Base-by-base conservation (phyloP, 2,329 filamentous ascomycete species). In the Aspergillaceae sp. region DNA sequence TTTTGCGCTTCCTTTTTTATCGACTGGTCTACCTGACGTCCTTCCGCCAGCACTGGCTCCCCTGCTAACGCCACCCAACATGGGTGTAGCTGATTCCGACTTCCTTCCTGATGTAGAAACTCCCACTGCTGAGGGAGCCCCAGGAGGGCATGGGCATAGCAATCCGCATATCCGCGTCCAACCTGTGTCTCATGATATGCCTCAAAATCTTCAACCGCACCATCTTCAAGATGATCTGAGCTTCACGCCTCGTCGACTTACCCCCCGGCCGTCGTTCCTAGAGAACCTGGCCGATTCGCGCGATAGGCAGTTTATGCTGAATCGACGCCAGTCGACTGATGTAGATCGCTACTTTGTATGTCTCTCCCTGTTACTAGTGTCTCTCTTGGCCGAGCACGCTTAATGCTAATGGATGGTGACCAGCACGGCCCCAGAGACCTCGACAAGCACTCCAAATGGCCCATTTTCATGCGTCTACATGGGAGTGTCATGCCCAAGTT, bases 401-500 rank as follows among this genome's bases (percentile, higher is more conserved):
- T 27, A 7, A 4, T 7, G 11, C 35, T 37, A 19, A 37, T 27
- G 7, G 3, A 19, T 28, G 5, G 5, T 48, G 8, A 19, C 19
- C 52, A 60, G 56, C 59, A 56, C 47, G 68, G 61, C 11, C 86
- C 86, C 42, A 77, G 83, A 50, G 80, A 88, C 61, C 77, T 87
- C 52, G 74, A 80, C 48, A 79, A 79, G 57, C 84, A 89, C 65
- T 87, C 84, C 19, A 88, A 86, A 73, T 83, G 84, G 75, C 86
- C 86, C 11, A 77, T 81, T 51, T 84, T 88, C 61, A 68, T 90
- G 62, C 83, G 84, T 48, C 75, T 90, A 69, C 84, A 87, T 62
- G 86, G 86, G 56, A 86, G 81, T 51, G 81, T 90, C 50, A 63
- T 84, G 47, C 86, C 86, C 8, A 82, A 85, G 59, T 79, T 90